Percentiles rank a stretch among this genome's conserved stretches.
phyloP scores from a whole-genome alignment of 2,329 filamentous ascomycete genomes.

The Dactylellina cionopaga region DNA sequence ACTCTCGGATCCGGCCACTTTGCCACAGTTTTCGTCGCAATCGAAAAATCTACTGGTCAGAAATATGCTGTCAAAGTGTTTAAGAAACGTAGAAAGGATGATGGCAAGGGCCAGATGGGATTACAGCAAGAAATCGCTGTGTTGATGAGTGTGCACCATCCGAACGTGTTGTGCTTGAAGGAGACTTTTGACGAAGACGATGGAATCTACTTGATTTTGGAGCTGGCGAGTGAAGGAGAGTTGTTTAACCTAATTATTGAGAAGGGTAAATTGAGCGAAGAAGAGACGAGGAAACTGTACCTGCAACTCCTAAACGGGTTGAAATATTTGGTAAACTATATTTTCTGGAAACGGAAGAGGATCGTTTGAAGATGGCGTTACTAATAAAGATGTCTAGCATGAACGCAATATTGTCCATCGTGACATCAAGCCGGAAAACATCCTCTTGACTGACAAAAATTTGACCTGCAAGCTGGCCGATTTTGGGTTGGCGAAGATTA shows the following conservation, averaged over 20 bases:
- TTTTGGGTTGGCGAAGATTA: constrained; percentile 97
- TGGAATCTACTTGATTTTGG: constrained; percentile 88
- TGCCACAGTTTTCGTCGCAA: constrained; percentile 88
- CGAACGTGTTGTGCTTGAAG: constrained; percentile 90
- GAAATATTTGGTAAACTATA: constrained; percentile 82
- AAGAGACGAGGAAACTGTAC: constrained; percentile 86
- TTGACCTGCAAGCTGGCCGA: constrained; percentile 91
- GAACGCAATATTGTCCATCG: constrained; percentile 97
- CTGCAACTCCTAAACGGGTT: constrained; percentile 90
- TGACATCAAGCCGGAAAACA: constrained; percentile 98
- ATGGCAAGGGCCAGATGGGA: constrained; percentile 83
- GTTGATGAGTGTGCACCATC: constrained; percentile 95
- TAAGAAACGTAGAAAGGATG: constrained; percentile 84
- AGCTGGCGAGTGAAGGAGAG: constrained; percentile 91
- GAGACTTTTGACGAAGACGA: constrained; percentile 93
- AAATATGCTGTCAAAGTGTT: constrained; percentile 95
- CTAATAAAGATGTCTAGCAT: constrained; percentile 69
- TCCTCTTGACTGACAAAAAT: constrained; percentile 84
- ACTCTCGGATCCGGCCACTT: constrained; percentile 95
- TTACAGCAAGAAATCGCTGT: constrained; percentile 96
- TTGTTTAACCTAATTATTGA: constrained; percentile 94
- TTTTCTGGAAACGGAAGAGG: constrained; percentile 57
- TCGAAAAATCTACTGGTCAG: constrained; percentile 83
- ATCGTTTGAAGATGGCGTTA: constrained; percentile 26
- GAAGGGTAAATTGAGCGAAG: constrained; percentile 86